These are phyloP conservation scores for Hygrophila difformis DNA, from an alignment of 257 asterid genomes.

Conservation along the genomic window DNA sequence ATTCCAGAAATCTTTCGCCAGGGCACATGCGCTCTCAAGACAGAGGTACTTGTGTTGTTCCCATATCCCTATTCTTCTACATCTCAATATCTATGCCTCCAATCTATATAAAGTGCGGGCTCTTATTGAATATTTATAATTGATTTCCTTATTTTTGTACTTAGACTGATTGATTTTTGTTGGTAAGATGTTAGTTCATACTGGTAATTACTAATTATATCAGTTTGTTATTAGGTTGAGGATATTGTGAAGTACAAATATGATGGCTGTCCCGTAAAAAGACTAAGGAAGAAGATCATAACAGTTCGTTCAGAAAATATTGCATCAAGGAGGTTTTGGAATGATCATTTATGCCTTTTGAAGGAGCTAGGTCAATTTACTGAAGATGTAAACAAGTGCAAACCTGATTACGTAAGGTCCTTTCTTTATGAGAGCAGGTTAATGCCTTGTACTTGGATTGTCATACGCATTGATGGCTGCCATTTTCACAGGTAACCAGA, in stretches of 20 bases:
- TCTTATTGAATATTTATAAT: neutral
- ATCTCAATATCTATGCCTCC: neutral
- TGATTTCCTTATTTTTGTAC: too few species aligned
- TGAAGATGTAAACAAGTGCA: slow-evolving; percentile 40
- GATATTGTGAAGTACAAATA: slow-evolving; percentile 55
- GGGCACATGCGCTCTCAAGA: slow-evolving; percentile 71
- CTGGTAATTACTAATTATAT: too few species aligned
- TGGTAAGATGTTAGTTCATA: too few species aligned
- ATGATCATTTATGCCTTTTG: slow-evolving; percentile 27
- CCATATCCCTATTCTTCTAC: neutral
- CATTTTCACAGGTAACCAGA: slow-evolving; percentile 73
- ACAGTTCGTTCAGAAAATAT: slow-evolving; percentile 50
- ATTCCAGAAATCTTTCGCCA: slow-evolving; percentile 77
- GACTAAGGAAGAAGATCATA: slow-evolving; percentile 43
- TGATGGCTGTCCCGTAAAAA: slow-evolving; percentile 64
- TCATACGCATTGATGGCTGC: slow-evolving; percentile 81
- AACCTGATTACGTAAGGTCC: slow-evolving; percentile 49
- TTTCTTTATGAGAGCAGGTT: slow-evolving; percentile 52
- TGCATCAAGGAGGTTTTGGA: slow-evolving; percentile 77
- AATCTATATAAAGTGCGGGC: neutral
- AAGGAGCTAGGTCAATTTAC: slow-evolving; percentile 54
- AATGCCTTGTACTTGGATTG: slow-evolving; percentile 70
- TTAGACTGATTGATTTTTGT: too few species aligned
- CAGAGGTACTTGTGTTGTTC: slow-evolving; percentile 36
- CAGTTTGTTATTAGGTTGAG: slow-evolving; percentile 56